These are phyloP conservation scores for Psidium guajava DNA, from an alignment of 345 rosid species.

Conservation along the genomic window DNA sequence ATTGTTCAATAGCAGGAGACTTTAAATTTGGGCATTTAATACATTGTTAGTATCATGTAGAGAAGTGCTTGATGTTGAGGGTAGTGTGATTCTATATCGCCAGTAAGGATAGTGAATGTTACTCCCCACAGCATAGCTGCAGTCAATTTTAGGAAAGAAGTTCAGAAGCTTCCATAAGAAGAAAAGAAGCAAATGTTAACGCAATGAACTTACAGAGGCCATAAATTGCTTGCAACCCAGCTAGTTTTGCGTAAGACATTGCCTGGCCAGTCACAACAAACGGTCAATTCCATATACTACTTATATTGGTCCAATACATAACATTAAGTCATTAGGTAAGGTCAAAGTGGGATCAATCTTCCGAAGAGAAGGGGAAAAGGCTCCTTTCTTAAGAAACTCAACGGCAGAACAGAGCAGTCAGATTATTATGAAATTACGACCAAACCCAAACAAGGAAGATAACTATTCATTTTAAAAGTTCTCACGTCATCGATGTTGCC, in stretches of 20 bases:
- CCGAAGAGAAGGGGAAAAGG: neutral
- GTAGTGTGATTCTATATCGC: neutral
- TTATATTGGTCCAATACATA: neutral
- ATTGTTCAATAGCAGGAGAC: neutral
- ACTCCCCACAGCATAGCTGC: neutral
- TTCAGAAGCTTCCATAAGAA: neutral
- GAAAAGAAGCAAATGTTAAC: neutral
- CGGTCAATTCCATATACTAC: neutral
- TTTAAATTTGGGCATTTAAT: neutral
- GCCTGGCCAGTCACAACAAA: slow-evolving; percentile 57
- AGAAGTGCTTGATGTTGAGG: neutral
- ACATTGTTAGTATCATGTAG: neutral
- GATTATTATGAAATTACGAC: neutral
- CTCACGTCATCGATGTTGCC: neutral
- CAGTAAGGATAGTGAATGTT: neutral
- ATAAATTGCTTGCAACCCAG: slow-evolving; percentile 86
- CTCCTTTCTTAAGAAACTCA: neutral
- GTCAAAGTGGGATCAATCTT: neutral
- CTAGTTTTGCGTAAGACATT: slow-evolving; percentile 97
- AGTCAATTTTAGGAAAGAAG: neutral
- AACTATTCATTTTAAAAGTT: neutral
- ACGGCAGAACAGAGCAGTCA: neutral
- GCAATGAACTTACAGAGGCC: slow-evolving; percentile 73
- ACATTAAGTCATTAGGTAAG: neutral
- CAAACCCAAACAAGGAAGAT: neutral